Conservation (phyloP, 208 protist species). For the Acanthamoeba triangularis region DNA sequence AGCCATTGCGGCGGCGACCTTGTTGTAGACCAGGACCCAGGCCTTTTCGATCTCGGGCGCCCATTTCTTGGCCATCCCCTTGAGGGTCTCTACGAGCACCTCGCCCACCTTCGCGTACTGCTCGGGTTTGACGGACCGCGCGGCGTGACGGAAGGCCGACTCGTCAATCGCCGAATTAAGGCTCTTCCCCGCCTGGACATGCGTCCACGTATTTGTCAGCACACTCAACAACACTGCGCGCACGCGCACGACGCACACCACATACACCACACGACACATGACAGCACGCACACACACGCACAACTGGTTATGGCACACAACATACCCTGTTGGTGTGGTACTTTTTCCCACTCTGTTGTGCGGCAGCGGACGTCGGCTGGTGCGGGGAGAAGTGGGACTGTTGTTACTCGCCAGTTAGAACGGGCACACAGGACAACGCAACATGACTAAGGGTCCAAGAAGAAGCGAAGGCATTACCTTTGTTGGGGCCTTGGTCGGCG, state of each 20-base stretch:
- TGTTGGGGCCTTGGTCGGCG: too few species aligned
- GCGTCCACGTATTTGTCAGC: neutral
- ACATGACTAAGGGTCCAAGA: too few species aligned
- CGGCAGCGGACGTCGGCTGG: neutral
- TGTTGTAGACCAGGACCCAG: slow-evolving; percentile 33
- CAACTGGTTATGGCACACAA: too few species aligned
- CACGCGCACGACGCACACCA: too few species aligned
- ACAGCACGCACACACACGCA: too few species aligned
- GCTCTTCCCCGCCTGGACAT: neutral
- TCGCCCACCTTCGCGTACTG: slow-evolving; percentile 31
- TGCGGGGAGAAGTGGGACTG: neutral
- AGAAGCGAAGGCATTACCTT: too few species aligned
- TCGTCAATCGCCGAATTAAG: slow-evolving; percentile 1
- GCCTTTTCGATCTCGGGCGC: neutral
- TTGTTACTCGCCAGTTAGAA: too few species aligned
- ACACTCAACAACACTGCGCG: too few species aligned
- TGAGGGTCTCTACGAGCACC: neutral
- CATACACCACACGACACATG: too few species aligned
- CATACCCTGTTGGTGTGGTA: neutral
- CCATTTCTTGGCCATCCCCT: neutral
- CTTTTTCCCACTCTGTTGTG: neutral
- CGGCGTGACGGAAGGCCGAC: slow-evolving; percentile 19
- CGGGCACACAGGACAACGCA: too few species aligned
- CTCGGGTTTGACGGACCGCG: neutral
- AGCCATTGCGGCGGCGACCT: slow-evolving; percentile 2